Conservation (phyloP, 2,329 filamentous ascomycete genomes). For the Aspergillus ustus region DNA sequence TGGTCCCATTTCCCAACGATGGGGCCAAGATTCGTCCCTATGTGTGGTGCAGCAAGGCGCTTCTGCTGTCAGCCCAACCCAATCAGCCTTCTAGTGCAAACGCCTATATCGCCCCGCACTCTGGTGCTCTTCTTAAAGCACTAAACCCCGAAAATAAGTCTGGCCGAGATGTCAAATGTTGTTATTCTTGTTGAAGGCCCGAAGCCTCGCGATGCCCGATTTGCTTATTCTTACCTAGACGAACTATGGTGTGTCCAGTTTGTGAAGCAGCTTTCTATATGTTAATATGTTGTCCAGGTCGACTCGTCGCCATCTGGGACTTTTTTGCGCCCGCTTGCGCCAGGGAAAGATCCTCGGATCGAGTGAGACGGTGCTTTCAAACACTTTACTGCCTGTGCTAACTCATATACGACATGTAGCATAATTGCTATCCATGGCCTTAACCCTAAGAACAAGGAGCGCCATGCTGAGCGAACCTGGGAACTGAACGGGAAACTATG, state of each 20-base stretch:
- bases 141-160: neutral
- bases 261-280: neutral
- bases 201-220: neutral
- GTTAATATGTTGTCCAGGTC: neutral
- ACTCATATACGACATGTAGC: constrained; percentile 11
- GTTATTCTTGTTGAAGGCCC: neutral
- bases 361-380: constrained; percentile 13
- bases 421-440: constrained; percentile 31
- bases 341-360: constrained; percentile 15
- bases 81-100: constrained; percentile 14
- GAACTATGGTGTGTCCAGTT: constrained; percentile 1
- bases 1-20: neutral
- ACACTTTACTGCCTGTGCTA: neutral
- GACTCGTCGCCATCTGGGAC: neutral
- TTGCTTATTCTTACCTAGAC: neutral
- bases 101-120: constrained; percentile 6
- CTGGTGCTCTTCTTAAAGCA: neutral
- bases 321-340: constrained; percentile 17
- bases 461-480: constrained; percentile 27
- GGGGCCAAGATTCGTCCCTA: neutral
- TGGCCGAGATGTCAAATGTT: neutral
- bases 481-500: constrained; percentile 24
- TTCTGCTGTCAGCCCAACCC: constrained; percentile 11
- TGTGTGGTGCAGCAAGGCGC: constrained; percentile 7
- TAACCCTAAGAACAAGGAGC: constrained; percentile 23